Conservation (phyloP, 176 grass and related monocot species). For the Cocos nucifera region DNA sequence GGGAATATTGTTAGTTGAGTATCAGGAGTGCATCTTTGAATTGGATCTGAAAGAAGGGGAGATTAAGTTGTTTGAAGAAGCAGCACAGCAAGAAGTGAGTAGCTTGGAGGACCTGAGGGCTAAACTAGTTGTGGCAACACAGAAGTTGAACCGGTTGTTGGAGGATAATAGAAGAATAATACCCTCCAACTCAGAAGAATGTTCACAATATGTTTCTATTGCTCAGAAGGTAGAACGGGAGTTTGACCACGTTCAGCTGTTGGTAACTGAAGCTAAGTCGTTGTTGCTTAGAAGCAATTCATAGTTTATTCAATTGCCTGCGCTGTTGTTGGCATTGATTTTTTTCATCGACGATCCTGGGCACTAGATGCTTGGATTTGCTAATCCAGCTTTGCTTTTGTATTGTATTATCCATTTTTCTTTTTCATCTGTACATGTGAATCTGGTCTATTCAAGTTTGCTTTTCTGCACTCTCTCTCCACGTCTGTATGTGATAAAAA, state of each 20-base stretch:
- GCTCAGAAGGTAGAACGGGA: slow-evolving; percentile 36
- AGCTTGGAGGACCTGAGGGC: slow-evolving; percentile 43
- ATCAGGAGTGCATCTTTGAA: slow-evolving; percentile 52
- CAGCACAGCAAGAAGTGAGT: slow-evolving; percentile 29
- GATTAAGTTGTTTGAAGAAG: slow-evolving; percentile 41
- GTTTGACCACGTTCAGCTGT: slow-evolving; percentile 27
- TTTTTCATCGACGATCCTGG: too few species aligned
- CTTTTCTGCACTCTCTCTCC: too few species aligned
- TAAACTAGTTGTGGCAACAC: slow-evolving; percentile 32
- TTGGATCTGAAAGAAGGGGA: slow-evolving; percentile 51
- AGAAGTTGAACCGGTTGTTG: slow-evolving; percentile 39
- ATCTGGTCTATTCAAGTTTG: too few species aligned
- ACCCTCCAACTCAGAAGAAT: slow-evolving; percentile 19
- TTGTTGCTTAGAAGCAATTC: too few species aligned
- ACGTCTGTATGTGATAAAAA: too few species aligned
- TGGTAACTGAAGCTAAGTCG: slow-evolving; percentile 30
- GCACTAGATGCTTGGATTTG: too few species aligned
- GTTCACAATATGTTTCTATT: slow-evolving; percentile 24
- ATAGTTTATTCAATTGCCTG: too few species aligned
- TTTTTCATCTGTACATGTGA: too few species aligned
- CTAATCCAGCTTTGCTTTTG: too few species aligned
- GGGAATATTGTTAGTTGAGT: slow-evolving; percentile 43
- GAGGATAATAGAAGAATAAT: slow-evolving; percentile 21
- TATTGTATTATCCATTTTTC: too few species aligned
- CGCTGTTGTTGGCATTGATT: too few species aligned